phyloP scores from a whole-genome alignment of 257 asterid species.

The Salvia splendens region DNA sequence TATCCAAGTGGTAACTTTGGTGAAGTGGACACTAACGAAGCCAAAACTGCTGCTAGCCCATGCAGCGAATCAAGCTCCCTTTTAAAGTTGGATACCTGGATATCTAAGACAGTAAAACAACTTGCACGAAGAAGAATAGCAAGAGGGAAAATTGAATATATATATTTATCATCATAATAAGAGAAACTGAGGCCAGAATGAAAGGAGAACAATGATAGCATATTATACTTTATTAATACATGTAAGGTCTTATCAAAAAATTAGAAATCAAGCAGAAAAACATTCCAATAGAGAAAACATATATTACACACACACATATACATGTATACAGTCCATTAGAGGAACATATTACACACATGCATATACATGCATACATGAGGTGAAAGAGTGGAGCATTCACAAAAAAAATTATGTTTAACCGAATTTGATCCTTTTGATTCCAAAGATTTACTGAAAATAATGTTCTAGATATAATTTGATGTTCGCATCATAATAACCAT shows the following conservation, averaged over 20 bases:
- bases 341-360: not conserved
- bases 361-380: not conserved
- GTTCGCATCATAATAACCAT: not conserved
- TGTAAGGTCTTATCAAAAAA: not conserved
- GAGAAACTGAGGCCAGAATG: slow-evolving; percentile 22
- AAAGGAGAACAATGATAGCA: slow-evolving; percentile 18
- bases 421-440: slow-evolving; percentile 10
- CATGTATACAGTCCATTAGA: not conserved
- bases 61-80: slow-evolving; percentile 78
- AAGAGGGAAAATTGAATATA: slow-evolving; percentile 5
- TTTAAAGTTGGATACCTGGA: slow-evolving; percentile 72
- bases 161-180: slow-evolving; percentile 19
- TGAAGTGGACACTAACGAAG: slow-evolving; percentile 86
- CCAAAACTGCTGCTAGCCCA: slow-evolving; percentile 95
- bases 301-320: not conserved
- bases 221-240: slow-evolving; percentile 7
- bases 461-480: not conserved
- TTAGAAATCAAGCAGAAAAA: slow-evolving; percentile 28
- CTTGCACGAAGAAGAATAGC: slow-evolving; percentile 20
- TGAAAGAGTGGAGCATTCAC: slow-evolving; percentile 11
- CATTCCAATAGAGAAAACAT: slow-evolving; percentile 19
- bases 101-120: slow-evolving; percentile 35
- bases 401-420: slow-evolving; percentile 13
- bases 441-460: slow-evolving; percentile 1
- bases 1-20: slow-evolving; percentile 92